Base-by-base conservation (phyloP, 2,329 filamentous ascomycete genomes). In the Phialophora chinensis region DNA sequence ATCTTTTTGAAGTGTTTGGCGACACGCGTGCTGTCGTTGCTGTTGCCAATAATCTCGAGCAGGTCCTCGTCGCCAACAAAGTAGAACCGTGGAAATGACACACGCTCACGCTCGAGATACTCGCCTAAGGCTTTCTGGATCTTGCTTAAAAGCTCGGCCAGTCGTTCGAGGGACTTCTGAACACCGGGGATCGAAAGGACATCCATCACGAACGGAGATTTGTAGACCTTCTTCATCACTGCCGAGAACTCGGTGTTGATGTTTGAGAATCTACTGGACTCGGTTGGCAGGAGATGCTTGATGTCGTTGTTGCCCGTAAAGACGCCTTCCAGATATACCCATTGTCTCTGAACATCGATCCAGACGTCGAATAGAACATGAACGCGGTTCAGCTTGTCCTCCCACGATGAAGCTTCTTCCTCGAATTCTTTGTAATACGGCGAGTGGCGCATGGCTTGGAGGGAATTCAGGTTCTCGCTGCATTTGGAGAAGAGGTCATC, bases 1-100 rank as follows among this genome's bases (percentile, higher is more conserved):
- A 99, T 99, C 84, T 99, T 99, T 78, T 96, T 94, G 83, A 99
- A 93, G 82, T 99, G 96, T 78, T 99, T 99, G 49, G 95, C 92
- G 72, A 99, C 96, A 62, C 95, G 93, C 67, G 95, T 82, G 10
- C 94, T 97, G 75, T 99, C 95, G 75, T 97, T 97, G 81, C 94
- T 98, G 79, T 99, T 99, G 76, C 95, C 95, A 71, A 99, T 99
- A 81, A 99, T 99, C 79, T 99, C 95, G 27, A 99, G 85, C 65
- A 99, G 83, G 79, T 99, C 95, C 76, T 99, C 96, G 74, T 99
- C 96, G 78, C 95, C 95, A 64, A 99, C 96, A 74, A 99, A 99
- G 82, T 99, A 99, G 83, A 99, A 99, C 66, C 95, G 89, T 53
- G 95, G 95, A 82, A 99, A 99, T 0, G 94, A 96, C 0, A 98